Conservation (phyloP, 352 stramenopile species). For the Globisporangium acanthophoron region DNA sequence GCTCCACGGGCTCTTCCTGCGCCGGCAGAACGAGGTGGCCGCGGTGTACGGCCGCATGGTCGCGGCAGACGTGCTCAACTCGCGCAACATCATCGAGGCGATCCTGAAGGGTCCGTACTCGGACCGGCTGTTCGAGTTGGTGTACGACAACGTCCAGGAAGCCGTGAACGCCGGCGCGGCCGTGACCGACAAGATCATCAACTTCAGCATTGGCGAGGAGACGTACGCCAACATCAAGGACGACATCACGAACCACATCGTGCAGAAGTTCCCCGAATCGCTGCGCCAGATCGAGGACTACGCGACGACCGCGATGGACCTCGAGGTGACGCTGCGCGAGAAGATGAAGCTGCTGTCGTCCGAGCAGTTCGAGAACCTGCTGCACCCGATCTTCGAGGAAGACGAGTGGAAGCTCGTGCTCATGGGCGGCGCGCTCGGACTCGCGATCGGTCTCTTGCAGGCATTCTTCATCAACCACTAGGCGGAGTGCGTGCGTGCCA, state of each 20-base stretch:
- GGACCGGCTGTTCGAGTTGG: constrained; percentile 80
- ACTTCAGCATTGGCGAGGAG: constrained; percentile 76
- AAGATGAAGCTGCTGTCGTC: constrained; percentile 89
- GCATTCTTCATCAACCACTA: constrained; percentile 86
- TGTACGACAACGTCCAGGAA: constrained; percentile 85
- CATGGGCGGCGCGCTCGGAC: constrained; percentile 92
- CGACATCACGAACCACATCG: constrained; percentile 86
- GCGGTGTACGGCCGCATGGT: constrained; percentile 87
- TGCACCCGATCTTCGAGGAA: constrained; percentile 98
- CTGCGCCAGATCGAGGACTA: constrained; percentile 92
- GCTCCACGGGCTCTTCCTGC: constrained; percentile 94
- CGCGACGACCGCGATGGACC: constrained; percentile 87
- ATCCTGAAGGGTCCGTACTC: constrained; percentile 87
- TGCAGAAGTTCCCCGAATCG: constrained; percentile 81
- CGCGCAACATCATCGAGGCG: constrained; percentile 85
- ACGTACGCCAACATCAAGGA: constrained; percentile 86
- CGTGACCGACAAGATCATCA: constrained; percentile 81
- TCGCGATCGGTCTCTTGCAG: constrained; percentile 90
- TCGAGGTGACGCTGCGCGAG: constrained; percentile 89
- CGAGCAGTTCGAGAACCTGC: constrained; percentile 92
- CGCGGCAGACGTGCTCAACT: constrained; percentile 78
- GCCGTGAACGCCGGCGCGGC: constrained; percentile 75
- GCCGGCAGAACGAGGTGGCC: constrained; percentile 89
- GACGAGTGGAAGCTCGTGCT: constrained; percentile 98
- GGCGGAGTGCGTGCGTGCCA: background rate